phyloP scores from a whole-genome alignment of 305 asterid species.

The Fraxinus greggii region DNA sequence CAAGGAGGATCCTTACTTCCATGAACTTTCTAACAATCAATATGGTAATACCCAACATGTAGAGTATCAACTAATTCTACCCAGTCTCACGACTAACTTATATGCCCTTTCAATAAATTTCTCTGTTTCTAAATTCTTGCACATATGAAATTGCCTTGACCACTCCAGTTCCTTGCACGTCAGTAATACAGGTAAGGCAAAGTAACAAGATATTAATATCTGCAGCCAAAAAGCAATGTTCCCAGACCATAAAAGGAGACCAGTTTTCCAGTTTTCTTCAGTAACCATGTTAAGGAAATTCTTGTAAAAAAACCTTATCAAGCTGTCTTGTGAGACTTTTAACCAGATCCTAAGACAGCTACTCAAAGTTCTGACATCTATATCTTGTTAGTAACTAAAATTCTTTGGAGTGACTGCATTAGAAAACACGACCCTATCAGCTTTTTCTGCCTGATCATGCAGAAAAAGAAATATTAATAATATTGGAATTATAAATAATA shows the following conservation, averaged over 20 bases:
- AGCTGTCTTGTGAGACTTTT: neutral
- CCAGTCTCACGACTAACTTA: neutral
- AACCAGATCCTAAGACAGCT: neutral
- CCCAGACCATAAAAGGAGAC: neutral
- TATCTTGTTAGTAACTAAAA: neutral
- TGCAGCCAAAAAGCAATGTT: neutral
- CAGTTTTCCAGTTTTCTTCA: neutral
- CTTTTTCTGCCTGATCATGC: neutral
- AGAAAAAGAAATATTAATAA: neutral
- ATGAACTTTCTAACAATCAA: neutral
- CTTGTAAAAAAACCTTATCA: neutral
- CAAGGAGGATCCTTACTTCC: neutral
- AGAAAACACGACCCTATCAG: neutral
- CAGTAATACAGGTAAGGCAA: neutral
- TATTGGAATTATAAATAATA: neutral
- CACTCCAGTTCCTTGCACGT: neutral
- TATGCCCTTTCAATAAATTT: neutral
- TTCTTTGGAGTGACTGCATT: neutral
- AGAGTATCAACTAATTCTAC: conserved; percentile 1
- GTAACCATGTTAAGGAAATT: neutral
- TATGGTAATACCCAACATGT: neutral
- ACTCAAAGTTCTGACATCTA: neutral
- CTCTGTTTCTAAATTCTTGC: conserved; percentile 4
- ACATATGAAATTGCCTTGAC: neutral
- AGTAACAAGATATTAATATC: neutral